Base-by-base conservation (phyloP, 768 basidiomycete species). In the Pholiota molesta region DNA sequence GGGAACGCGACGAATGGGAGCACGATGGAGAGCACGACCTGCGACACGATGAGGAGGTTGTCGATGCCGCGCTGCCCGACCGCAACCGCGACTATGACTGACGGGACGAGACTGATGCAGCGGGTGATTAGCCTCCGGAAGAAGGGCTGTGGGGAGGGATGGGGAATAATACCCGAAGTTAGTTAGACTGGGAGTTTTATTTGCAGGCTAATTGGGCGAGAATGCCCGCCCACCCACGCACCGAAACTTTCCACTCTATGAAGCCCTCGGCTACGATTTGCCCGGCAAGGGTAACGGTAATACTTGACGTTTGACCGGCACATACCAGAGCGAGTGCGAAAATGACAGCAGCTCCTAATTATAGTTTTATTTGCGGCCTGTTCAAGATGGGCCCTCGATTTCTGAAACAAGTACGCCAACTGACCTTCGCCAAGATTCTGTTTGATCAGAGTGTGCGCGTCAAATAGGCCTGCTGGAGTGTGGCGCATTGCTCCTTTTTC, bases 201-300 rank as follows among this genome's bases (percentile, higher is more conserved):
- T 49, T 49, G 23, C 21, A 19, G 9, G 13, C 11, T 26, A 19
- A 49, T 28, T 19, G n/a, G 42, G 42, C 0, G 17, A 1, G 42
- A 42, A 28, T 44, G 42, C 19, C 42, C 19, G 42, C n/a, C n/a
- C 42, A 39, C 33, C 51, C 37, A 66, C 77, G 31, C 65, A 77
- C 77, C 71, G 88, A 86, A 26, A 91, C 81, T 61, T 82, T 80
- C 91, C 90, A 93, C 61, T 84, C 84, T 65, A 93, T 82, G 72
- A 92, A 91, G 0, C 92, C 91, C 69, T 94, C 92, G 1, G 85
- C 86, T 54, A 94, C 88, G 37, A 89, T 85, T 73, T 94, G 92
- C 0, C 92, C 91, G 4, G 89, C 86, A 35, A 93, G 78, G 0
- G 91, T 94, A 7, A 89, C 91, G 0, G 92, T 87, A 60, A 94